Base-by-base conservation (phyloP, 75 land plant genomes). In the Selaginella moellendorffii region DNA sequence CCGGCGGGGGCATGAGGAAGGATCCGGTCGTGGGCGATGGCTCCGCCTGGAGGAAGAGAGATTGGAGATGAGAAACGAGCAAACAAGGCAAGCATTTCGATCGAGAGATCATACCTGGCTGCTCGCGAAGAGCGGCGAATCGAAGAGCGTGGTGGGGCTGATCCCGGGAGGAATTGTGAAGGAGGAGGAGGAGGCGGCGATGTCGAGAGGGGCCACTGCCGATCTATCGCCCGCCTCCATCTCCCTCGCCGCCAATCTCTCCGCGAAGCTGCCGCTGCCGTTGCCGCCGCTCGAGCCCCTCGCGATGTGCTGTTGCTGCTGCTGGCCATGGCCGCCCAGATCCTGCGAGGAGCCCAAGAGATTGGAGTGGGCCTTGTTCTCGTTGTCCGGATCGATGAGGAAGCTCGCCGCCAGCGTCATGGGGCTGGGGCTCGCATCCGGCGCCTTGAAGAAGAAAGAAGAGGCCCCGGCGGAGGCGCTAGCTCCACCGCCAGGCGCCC, bases 81-180 rank as follows among this genome's bases (percentile, higher is more conserved):
- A n/a, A n/a, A n/a, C n/a, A n/a, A n/a, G n/a, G n/a, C n/a, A n/a
- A n/a, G n/a, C n/a, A n/a, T n/a, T n/a, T n/a, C n/a, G n/a, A n/a
- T n/a, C n/a, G n/a, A n/a, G n/a, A n/a, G n/a, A n/a, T n/a, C n/a
- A n/a, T 71, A 81, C 90, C 87, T 76, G 71, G 1, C 77, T 69
- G 67, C 77, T 81, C 0, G 77, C 73, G 42, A 87, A 77, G 27
- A 83, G 79, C 46, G 46, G 46, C 27, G 91, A 84, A 28, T 87
- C 81, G 31, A 87, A 65, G 63, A 87, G 58, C 1, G 82, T 67
- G 0, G 91, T 75, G 0, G 91, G 91, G 61, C 88, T 87, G 30
- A 87, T 74, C 51, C 84, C 91, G 14, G 91, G 82, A 9, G 91
- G 77, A 53, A 84, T 74, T n/a, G 84, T 77, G 63, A 84, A 26